These are phyloP conservation scores for Clarireedia monteithiana DNA, from an alignment of 2,329 filamentous ascomycete genomes.

Conservation along the genomic window DNA sequence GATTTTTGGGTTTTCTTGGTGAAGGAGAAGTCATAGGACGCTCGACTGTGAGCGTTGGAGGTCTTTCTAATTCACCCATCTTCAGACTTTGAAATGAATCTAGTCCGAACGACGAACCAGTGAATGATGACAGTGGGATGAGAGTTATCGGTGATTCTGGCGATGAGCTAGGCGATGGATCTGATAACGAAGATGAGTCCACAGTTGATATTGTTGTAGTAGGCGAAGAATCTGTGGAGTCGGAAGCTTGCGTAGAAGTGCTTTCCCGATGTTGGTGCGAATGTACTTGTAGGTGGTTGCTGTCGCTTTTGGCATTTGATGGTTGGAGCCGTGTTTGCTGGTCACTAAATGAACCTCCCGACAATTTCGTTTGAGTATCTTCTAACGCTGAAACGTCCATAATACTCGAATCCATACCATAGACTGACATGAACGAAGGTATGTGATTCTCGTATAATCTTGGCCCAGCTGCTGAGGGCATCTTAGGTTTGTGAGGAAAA, in stretches of 20 bases:
- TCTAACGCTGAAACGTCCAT: constrained; percentile 19
- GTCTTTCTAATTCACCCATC: constrained; percentile 31
- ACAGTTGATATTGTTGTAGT: constrained; percentile 91
- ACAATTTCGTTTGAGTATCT: constrained; percentile 17
- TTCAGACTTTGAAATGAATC: constrained; percentile 31
- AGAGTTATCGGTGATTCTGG: constrained; percentile 81
- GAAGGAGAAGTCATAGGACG: constrained; percentile 62
- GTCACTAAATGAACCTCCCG: constrained; percentile 13
- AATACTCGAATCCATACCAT: constrained; percentile 48
- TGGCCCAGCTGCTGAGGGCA: constrained; percentile 55
- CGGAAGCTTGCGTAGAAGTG: constrained; percentile 69
- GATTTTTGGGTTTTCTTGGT: constrained; percentile 67
- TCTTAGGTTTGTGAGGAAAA: constrained; percentile 31
- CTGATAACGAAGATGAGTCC: constrained; percentile 82
- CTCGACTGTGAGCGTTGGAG: constrained; percentile 34
- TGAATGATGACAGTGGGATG: constrained; percentile 62
- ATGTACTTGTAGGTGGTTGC: constrained; percentile 20
- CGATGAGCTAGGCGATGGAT: constrained; percentile 85
- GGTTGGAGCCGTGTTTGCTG: constrained; percentile 9
- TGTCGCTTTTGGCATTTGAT: constrained; percentile 8
- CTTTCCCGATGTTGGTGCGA: constrained; percentile 65
- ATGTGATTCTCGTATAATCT: constrained; percentile 62
- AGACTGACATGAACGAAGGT: constrained; percentile 70
- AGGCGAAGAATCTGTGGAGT: constrained; percentile 88
- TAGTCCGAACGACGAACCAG: constrained; percentile 46